Conservation (phyloP, 306 rosid species). For the Sophora flavescens region DNA sequence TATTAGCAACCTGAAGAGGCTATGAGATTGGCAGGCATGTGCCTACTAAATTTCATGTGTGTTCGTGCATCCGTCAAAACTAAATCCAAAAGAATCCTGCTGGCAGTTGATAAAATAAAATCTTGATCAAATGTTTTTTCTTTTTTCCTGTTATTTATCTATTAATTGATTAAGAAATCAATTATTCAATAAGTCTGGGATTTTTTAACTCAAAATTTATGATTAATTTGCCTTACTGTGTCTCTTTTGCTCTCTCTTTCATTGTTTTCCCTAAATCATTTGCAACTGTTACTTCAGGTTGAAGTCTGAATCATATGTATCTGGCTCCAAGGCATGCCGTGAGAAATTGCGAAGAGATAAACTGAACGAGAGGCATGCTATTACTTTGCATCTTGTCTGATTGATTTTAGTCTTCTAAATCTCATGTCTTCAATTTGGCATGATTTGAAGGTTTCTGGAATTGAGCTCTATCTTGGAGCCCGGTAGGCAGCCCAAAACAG, state of each 20-base stretch:
- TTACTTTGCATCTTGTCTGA: constrained; percentile 44
- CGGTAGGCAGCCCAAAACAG: constrained; percentile 80
- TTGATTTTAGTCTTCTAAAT: constrained; percentile 46
- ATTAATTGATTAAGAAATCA: constrained; percentile 13
- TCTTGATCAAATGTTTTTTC: not conserved
- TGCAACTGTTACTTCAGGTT: constrained; percentile 55
- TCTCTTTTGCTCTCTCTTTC: constrained; percentile 10
- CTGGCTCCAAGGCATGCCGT: constrained; percentile 84
- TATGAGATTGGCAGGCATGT: not conserved
- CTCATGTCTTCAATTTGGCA: constrained; percentile 51
- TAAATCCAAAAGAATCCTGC: not conserved
- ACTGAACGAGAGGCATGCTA: constrained; percentile 85
- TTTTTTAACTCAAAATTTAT: constrained; percentile 3
- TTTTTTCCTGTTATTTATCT: not conserved
- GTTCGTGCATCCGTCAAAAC: not conserved
- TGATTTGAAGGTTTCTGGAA: constrained; percentile 80
- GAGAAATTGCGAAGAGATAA: constrained; percentile 93
- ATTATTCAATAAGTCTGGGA: not conserved
- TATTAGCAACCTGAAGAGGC: not conserved
- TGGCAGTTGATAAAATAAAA: not conserved
- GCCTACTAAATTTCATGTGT: not conserved
- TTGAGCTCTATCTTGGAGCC: constrained; percentile 84
- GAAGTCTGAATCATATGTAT: constrained; percentile 64
- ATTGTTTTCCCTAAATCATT: constrained; percentile 24
- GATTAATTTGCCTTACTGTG: not conserved